Evolutionary conservation across 208 protist genomes (phyloP).

Genomic region (Porcisia hertigi): DNA sequence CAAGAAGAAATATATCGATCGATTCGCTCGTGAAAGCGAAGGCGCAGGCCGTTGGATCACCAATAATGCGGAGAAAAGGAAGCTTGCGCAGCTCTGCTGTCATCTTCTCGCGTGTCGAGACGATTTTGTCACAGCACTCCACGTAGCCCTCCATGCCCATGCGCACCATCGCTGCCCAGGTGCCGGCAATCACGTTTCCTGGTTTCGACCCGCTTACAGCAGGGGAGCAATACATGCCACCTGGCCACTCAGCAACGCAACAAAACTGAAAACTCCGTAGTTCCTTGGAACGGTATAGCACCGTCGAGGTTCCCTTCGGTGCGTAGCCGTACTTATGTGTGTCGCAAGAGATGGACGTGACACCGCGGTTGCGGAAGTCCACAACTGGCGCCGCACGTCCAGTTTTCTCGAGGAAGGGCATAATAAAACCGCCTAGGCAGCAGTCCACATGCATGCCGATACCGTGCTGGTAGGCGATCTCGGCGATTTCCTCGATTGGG

Average conservation of each 20-base stretch:
- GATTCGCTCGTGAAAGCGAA: slow-evolving; percentile 86
- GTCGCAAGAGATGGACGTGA: slow-evolving; percentile 98
- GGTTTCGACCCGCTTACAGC: slow-evolving; percentile 94
- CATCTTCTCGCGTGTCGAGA: slow-evolving; percentile 82
- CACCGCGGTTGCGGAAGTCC: slow-evolving; percentile 96
- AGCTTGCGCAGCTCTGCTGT: slow-evolving; percentile 64
- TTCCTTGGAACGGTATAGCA: slow-evolving; percentile 92
- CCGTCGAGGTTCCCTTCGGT: slow-evolving; percentile 96
- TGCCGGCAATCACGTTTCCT: slow-evolving; percentile 95
- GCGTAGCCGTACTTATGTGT: slow-evolving; percentile 99
- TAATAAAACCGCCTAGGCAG: slow-evolving; percentile 98
- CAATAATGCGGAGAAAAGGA: slow-evolving; percentile 82
- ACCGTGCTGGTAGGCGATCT: slow-evolving; percentile 82
- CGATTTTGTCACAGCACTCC: slow-evolving; percentile 72
- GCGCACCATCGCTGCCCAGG: slow-evolving; percentile 96
- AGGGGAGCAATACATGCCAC: slow-evolving; percentile 98
- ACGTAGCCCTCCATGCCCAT: slow-evolving; percentile 93
- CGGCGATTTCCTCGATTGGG: slow-evolving; percentile 85
- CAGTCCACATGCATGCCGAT: slow-evolving; percentile 98
- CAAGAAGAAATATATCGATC: slow-evolving; percentile 93
- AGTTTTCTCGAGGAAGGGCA: slow-evolving; percentile 95
- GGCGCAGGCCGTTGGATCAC: slow-evolving; percentile 79
- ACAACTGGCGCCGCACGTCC: slow-evolving; percentile 88
- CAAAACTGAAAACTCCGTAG: slow-evolving; percentile 96
- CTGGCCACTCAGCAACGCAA: slow-evolving; percentile 95